phyloP scores from a whole-genome alignment of 306 rosid genomes.

The Dalbergia cultrata region DNA sequence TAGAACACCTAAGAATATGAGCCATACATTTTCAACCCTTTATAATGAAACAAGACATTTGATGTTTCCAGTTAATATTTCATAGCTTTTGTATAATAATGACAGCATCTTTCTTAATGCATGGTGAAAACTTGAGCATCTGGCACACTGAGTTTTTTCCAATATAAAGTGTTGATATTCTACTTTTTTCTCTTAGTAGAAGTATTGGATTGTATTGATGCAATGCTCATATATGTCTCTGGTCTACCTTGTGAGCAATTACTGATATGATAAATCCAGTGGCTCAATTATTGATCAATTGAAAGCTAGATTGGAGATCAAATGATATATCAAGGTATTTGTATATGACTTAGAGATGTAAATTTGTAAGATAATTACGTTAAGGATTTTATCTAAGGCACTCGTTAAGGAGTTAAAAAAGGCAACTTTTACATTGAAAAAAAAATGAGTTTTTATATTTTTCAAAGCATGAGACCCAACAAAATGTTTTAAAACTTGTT shows the following conservation, averaged over 20 bases:
- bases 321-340: constrained; percentile 9
- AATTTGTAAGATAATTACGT: neutral
- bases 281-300: constrained; percentile 20
- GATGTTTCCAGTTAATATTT: constrained; percentile 13
- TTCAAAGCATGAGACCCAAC: no score
- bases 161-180: neutral
- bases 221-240: no score
- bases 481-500: no score
- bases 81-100: constrained; percentile 13
- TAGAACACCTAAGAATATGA: neutral
- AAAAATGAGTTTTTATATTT: no score
- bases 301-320: constrained; percentile 13
- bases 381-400: no score
- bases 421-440: no score
- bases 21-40: constrained; percentile 1
- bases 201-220: constrained; percentile 13
- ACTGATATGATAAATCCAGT: neutral
- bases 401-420: no score
- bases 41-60: neutral
- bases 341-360: neutral
- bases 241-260: constrained; percentile 28
- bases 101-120: constrained; percentile 3
- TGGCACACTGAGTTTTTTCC: neutral
- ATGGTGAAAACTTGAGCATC: constrained; percentile 16
- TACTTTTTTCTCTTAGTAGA: neutral